phyloP scores from a whole-genome alignment of 371 early-diverging fungal genomes.

The Rhizopus sp. region DNA sequence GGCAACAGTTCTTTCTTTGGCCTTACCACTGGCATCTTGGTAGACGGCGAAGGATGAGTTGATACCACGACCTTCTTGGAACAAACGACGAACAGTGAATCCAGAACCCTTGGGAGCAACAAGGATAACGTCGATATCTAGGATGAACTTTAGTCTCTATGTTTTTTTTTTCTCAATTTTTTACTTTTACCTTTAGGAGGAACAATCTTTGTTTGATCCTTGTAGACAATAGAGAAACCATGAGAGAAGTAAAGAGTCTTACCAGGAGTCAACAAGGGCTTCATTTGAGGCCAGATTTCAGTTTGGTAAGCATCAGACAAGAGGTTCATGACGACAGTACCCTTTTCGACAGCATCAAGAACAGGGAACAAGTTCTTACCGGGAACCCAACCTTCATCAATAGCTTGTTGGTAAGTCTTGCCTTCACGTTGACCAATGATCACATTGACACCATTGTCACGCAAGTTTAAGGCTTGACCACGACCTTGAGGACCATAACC shows the following conservation, averaged over 20 bases:
- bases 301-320: conserved; percentile 96
- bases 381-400: conserved; percentile 95
- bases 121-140: conserved; percentile 92
- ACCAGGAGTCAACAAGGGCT: conserved; percentile 90
- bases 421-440: conserved; percentile 96
- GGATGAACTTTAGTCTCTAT: background rate
- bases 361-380: conserved; percentile 95
- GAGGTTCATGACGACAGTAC: conserved; percentile 93
- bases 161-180: background rate
- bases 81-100: conserved; percentile 93
- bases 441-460: conserved; percentile 96
- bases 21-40: conserved; percentile 93
- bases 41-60: conserved; percentile 96
- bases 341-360: conserved; percentile 89
- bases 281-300: conserved; percentile 89
- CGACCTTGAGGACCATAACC: conserved; percentile 98
- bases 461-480: conserved; percentile 95
- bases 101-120: conserved; percentile 98
- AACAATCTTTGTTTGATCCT: conserved; percentile 89
- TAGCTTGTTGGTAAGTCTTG: conserved; percentile 90
- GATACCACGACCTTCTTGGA: conserved; percentile 96
- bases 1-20: conserved; percentile 90
- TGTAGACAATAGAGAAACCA: conserved; percentile 95
- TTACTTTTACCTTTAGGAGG: conserved; percentile 68
- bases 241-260: conserved; percentile 98